phyloP scores from a whole-genome alignment of 169 alveolate species.

The Cryptosporidium sp. region DNA sequence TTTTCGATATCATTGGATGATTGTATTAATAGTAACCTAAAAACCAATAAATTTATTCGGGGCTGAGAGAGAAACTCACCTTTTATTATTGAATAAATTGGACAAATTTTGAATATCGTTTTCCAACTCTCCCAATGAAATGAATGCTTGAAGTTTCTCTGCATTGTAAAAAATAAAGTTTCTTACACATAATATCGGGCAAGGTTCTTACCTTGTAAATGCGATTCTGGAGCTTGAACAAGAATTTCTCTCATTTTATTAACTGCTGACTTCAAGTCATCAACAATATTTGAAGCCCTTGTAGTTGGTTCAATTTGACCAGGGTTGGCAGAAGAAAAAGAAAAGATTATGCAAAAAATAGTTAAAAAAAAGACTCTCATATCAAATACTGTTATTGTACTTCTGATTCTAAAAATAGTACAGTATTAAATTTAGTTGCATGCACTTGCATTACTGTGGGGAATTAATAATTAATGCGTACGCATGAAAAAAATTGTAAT shows the following conservation, averaged over 20 bases:
- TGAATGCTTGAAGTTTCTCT: constrained; percentile 62
- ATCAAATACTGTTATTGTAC: not conserved
- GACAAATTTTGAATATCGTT: constrained; percentile 36
- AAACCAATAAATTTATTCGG: not conserved
- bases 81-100: constrained; percentile 5
- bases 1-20: not conserved
- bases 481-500: constrained; percentile 8
- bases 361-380: constrained; percentile 32
- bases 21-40: constrained; percentile 21
- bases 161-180: not conserved
- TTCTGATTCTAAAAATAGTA: constrained; percentile 2
- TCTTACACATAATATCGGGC: not conserved
- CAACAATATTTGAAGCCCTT: not conserved
- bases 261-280: constrained; percentile 36
- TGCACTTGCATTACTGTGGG: constrained; percentile 55
- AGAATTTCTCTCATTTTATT: constrained; percentile 59
- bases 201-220: constrained; percentile 39
- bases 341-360: constrained; percentile 15
- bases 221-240: constrained; percentile 48
- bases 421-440: constrained; percentile 9
- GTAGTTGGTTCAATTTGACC: constrained; percentile 27
- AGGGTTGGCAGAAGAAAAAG: constrained; percentile 9
- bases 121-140: constrained; percentile 59
- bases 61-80: constrained; percentile 1
- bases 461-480: not conserved